Conservation (phyloP, 768 basidiomycete species). For the Ramaria rubella region DNA sequence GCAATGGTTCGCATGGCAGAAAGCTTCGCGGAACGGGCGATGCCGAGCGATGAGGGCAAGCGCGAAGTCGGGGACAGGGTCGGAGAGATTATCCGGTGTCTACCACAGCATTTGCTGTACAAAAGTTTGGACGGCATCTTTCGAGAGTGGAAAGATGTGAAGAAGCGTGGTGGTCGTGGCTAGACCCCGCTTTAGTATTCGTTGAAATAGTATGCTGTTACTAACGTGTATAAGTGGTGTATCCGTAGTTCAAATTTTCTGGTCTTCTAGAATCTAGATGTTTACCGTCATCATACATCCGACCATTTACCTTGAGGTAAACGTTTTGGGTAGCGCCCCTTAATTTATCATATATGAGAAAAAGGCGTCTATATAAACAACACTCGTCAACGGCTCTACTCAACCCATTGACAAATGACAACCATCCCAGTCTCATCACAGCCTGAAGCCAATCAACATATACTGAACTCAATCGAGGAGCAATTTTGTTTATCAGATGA, state of each 20-base stretch:
- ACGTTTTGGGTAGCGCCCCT: background rate
- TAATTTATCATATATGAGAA: background rate
- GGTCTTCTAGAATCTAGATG: too few species aligned
- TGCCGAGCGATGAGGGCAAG: conserved; percentile 50
- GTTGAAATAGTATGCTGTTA: too few species aligned
- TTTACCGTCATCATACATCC: background rate
- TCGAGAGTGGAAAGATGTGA: conserved; percentile 84
- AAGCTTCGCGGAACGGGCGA: conserved; percentile 72
- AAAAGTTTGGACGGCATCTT: conserved; percentile 93
- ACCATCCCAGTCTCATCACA: background rate
- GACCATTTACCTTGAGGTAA: background rate
- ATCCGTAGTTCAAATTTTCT: too few species aligned
- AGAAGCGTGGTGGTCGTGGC: conserved; percentile 50
- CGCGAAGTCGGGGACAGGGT: conserved; percentile 66
- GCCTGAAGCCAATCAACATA: conserved; percentile 35
- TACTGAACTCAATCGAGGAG: conserved; percentile 59
- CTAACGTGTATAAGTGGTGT: background rate
- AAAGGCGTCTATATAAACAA: too few species aligned
- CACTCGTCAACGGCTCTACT: background rate
- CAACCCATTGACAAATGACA: background rate
- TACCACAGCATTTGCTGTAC: conserved; percentile 83
- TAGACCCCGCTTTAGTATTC: background rate
- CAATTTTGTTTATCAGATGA: conserved; percentile 66
- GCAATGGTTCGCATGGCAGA: conserved; percentile 82
- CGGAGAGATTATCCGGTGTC: conserved; percentile 82